A percentile compares a stretch with the other conserved stretches of the same genome.
These are phyloP conservation scores for Coleophoma crateriformis DNA, from an alignment of 2,329 filamentous ascomycete genomes.

Conservation along the genomic window DNA sequence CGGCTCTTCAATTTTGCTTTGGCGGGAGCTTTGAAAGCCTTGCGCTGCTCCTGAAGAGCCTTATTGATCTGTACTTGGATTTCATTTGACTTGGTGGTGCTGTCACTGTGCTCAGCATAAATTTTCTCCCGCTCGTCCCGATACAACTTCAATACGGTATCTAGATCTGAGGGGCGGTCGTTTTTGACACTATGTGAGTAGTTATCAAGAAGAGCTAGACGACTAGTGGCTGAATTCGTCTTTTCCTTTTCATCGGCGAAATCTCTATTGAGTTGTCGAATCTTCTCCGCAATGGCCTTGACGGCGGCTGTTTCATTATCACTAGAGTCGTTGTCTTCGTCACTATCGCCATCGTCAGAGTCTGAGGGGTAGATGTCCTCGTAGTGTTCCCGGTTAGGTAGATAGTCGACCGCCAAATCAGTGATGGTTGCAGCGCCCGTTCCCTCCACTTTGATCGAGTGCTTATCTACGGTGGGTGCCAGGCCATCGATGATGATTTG, in stretches of 20 bases:
- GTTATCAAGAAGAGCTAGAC: constrained; percentile 19
- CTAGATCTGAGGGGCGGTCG: constrained; percentile 15
- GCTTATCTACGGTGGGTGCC: constrained; percentile 45
- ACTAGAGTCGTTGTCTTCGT: constrained; percentile 21
- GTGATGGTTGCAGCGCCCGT: constrained; percentile 52
- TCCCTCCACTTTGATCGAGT: constrained; percentile 55
- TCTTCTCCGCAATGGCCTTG: constrained; percentile 12
- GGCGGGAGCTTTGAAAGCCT: constrained; percentile 16
- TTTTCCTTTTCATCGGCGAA: constrained; percentile 22
- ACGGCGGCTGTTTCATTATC: constrained; percentile 13
- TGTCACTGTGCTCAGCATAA: constrained; percentile 34
- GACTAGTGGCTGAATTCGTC: constrained; percentile 21
- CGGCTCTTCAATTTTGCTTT: constrained; percentile 28
- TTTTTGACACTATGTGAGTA: constrained; percentile 17
- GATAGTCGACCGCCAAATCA: constrained; percentile 55
- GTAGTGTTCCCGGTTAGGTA: constrained; percentile 43
- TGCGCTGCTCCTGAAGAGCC: constrained; percentile 27
- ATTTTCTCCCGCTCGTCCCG: constrained; percentile 21
- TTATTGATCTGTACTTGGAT: constrained; percentile 27
- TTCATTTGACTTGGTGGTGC: constrained; percentile 24
- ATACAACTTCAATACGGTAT: constrained; percentile 18
- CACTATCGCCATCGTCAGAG: constrained; percentile 25
- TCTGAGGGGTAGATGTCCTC: constrained; percentile 29
- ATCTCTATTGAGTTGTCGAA: constrained; percentile 15
- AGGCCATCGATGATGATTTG: constrained; percentile 51